phyloP scores from a whole-genome alignment of 1,139 yeast species.

The Nakaseomyces nivariensis region DNA sequence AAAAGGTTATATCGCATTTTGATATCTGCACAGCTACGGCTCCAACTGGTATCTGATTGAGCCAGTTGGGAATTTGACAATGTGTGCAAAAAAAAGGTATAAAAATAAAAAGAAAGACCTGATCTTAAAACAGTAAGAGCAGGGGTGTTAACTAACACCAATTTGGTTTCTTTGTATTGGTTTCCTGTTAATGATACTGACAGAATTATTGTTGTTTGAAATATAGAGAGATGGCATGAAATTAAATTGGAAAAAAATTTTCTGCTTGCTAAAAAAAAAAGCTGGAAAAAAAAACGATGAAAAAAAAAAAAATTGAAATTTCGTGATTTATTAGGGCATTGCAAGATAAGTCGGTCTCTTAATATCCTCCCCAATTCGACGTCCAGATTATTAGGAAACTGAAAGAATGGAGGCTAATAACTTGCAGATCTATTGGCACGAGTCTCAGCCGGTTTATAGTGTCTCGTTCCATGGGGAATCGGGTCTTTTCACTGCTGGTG shows the following conservation, averaged over 20 bases:
- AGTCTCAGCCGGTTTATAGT: constrained; percentile 66
- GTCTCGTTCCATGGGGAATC: constrained; percentile 59
- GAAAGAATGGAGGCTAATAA: constrained; percentile 24
- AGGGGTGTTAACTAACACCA: too few relatives aligned
- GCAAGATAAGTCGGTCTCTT: too few relatives aligned
- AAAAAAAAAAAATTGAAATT: too few relatives aligned
- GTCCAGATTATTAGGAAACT: too few relatives aligned
- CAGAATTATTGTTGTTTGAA: background rate
- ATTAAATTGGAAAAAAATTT: background rate
- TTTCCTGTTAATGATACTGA: too few relatives aligned
- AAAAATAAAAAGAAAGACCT: background rate
- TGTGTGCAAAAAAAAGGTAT: constrained; percentile 18
- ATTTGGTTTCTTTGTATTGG: too few relatives aligned
- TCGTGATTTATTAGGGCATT: too few relatives aligned
- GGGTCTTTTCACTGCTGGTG: constrained; percentile 77
- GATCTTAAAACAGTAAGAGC: too few relatives aligned
- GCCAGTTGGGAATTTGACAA: constrained; percentile 28
- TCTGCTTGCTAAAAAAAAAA: too few relatives aligned
- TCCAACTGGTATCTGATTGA: constrained; percentile 19
- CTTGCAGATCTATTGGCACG: constrained; percentile 34
- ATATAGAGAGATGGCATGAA: too few relatives aligned
- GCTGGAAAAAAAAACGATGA: background rate
- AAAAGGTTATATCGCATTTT: constrained; percentile 2
- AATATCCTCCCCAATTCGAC: too few relatives aligned
- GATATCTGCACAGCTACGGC: constrained; percentile 30